Percentiles rank a stretch among this genome's conserved stretches.
phyloP scores from a whole-genome alignment of 768 basidiomycete species.

The Kwoniella sp. region DNA sequence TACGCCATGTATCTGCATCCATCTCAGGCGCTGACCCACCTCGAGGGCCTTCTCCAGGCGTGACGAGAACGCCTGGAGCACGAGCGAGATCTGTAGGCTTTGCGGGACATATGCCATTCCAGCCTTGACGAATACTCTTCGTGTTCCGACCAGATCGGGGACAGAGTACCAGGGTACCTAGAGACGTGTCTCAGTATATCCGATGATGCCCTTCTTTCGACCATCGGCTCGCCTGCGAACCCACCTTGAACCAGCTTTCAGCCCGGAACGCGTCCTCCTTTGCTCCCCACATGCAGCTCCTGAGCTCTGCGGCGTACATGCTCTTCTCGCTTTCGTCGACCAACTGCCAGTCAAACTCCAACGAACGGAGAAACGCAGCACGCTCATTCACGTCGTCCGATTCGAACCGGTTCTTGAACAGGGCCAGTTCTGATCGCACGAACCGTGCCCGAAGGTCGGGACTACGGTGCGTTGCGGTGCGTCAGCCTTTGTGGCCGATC shows the following conservation, averaged over 20 bases:
- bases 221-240: no score
- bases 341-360: conserved; percentile 54
- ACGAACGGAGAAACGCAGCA: conserved; percentile 59
- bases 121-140: conserved; percentile 68
- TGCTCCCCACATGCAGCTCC: conserved; percentile 54
- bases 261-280: conserved; percentile 52
- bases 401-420: conserved; percentile 81
- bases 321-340: conserved; percentile 61
- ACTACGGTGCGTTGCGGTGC: no score
- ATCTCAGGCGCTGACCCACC: conserved; percentile 55
- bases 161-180: conserved; percentile 97
- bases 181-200: no score
- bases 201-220: no score
- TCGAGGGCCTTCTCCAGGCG: conserved; percentile 70
- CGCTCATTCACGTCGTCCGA: conserved; percentile 59
- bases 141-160: conserved; percentile 79
- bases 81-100: conserved; percentile 72
- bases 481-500: no score
- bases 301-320: conserved; percentile 55
- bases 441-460: conserved; percentile 86
- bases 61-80: conserved; percentile 77
- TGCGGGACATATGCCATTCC: conserved; percentile 88
- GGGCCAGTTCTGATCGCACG: conserved; percentile 76
- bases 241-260: conserved; percentile 76
- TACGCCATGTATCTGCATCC: no score